Base-by-base conservation (phyloP, 345 rosid species). In the Ailanthus altissimus region DNA sequence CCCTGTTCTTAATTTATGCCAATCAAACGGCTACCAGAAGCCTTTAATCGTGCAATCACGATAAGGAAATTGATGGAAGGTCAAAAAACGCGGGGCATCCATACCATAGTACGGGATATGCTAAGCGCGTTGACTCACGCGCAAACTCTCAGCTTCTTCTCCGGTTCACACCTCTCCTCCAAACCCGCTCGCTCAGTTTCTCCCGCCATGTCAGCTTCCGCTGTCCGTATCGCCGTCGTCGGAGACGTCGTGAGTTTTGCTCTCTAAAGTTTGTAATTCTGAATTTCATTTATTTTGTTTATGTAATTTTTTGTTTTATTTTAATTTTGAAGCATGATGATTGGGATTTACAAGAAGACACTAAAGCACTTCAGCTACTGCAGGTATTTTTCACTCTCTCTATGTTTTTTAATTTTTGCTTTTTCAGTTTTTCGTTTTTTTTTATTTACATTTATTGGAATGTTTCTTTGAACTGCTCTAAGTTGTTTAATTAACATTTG, bases 281-380 rank as follows among this genome's bases (percentile, higher is more conserved):
- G 51, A 49, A 57, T 50, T 60, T 38, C 2, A 16, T 66, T 8
- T 9, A 25, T 59, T 47, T 40, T 8, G 0, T 2, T 1, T 32
- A n/a, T 47, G 5, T 7, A 42, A n/a, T 38, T 25, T 32, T 46
- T 10, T 56, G 70, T 32, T 62, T 10, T n/a, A 18, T 81, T 10
- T 54, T 70, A n/a, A 20, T 11, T 70, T 70, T 68, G 80, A 86
- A 93, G 97, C 98, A 91, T 81, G 97, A 90, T 54, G 81, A 82
- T 71, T 94, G 97, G 97, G 76, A 85, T 80, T 84, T 90, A 32
- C 87, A 86, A 75, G 93, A 91, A 81, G 98, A 94, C 81, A 82
- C 82, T 21, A 91, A 87, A 79, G 97, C 97, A 16, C 97, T 94
- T 76, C 90, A 79, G 68, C 69, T 80, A 46, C 79, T 94, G 53